Conservation (phyloP, 805 yeast species). For the Spathaspora passalidarum region DNA sequence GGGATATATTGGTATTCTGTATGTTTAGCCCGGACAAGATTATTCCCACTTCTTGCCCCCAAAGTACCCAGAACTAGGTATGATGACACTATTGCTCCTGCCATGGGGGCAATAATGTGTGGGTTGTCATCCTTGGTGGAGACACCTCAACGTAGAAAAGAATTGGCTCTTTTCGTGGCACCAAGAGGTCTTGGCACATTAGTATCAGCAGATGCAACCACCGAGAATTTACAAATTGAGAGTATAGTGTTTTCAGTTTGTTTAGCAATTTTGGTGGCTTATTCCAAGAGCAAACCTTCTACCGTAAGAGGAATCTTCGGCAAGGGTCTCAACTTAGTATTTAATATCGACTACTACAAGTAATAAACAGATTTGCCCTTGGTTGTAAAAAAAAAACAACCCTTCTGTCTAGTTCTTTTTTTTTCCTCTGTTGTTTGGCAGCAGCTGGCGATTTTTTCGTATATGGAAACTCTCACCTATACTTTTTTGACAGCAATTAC, state of each 20-base stretch:
- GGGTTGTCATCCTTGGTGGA: constrained; percentile 44
- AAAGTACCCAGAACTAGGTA: constrained; percentile 26
- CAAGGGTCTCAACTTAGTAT: constrained; percentile 24
- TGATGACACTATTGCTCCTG: constrained; percentile 40
- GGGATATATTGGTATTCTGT: constrained; percentile 46
- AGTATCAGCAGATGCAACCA: constrained; percentile 23
- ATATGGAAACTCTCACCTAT: too few species aligned
- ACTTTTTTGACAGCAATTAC: neutral
- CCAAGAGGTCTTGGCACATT: constrained; percentile 37
- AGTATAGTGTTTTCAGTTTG: constrained; percentile 30
- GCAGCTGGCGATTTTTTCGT: neutral
- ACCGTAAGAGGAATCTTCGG: constrained; percentile 38
- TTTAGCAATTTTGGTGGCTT: constrained; percentile 36
- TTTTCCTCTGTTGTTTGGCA: neutral
- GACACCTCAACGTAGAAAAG: constrained; percentile 39
- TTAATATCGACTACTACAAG: constrained; percentile 6
- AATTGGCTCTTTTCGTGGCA: constrained; percentile 47
- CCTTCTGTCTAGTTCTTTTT: neutral
- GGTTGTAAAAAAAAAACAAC: neutral
- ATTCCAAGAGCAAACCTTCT: constrained; percentile 22
- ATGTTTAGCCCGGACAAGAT: constrained; percentile 39
- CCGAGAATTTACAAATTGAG: constrained; percentile 25
- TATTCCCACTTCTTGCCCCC: constrained; percentile 40
- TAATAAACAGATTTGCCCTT: neutral
- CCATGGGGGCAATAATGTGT: constrained; percentile 37